Base-by-base conservation (phyloP, 352 stramenopile genomes). In the Stramenopiles sp. region DNA sequence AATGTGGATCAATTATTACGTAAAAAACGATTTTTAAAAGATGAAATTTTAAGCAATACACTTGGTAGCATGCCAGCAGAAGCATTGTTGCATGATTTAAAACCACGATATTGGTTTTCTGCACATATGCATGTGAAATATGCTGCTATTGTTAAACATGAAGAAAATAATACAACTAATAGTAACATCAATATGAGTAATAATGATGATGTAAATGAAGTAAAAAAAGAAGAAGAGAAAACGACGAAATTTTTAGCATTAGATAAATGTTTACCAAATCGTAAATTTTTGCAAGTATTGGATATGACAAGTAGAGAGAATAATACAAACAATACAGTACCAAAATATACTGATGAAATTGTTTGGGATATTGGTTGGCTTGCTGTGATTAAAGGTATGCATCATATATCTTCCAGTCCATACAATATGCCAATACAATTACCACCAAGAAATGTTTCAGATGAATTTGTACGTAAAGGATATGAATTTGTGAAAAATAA, bases 51-150 rank as follows among this genome's bases (percentile, higher is more conserved):
- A 80, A 82, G 87, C 0, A 97, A 97, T 80, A 84, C 86, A 29
- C 84, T 99, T 0, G 97, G 97, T 6, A 98, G 91, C 81, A 91
- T 92, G 6, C 88, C 94, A 0, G 91, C 90, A 23, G 89, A 96
- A 81, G 88, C 94, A 73, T 83, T 99, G 27, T 84, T 99, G 65
- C 86, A 93, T 80, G 83, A 89, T 65, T 82, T 99, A 30, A 89
- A 91, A 81, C 96, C 97, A 7, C 84, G 86, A 30, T 93, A 93
- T 79, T 99, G 96, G 96, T 99, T 99, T 83, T 86, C 94, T 0
- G 95, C 95, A 30, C 97, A 99, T 84, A 86, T 99, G 30, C 96
- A 99, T 85, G 91, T 98, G 77, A 98, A 98, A 83, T 99, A 98
- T 84, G 84, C 93, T 38, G 96, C 97, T 0, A 83, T 95, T n/a